Percentiles rank a stretch among this genome's conserved stretches.
These are phyloP conservation scores for Pleurotus pulmonarius DNA, from an alignment of 768 basidiomycete species.

Conservation along the genomic window DNA sequence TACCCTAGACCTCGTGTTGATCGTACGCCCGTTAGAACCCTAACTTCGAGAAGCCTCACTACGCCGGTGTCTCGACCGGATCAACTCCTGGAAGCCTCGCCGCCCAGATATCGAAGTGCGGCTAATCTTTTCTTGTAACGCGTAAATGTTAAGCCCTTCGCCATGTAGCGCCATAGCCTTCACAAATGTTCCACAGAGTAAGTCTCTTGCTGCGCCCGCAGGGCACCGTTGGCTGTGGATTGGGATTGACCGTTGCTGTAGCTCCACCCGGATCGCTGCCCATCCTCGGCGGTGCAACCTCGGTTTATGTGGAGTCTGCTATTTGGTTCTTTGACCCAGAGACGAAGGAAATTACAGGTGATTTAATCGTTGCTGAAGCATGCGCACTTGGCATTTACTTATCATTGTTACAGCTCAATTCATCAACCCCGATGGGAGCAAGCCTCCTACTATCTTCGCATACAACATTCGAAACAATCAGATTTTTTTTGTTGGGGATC, in stretches of 20 bases:
- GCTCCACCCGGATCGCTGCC: constrained; percentile 28
- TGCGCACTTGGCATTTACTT: constrained; percentile 1
- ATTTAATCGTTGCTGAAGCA: constrained; percentile 2
- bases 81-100: constrained; percentile 4
- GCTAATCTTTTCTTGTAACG: not conserved
- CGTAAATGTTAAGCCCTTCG: not conserved
- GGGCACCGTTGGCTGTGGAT: not conserved
- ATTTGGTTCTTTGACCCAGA: constrained; percentile 40
- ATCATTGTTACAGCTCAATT: constrained; percentile 33
- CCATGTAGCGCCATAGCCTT: constrained; percentile 1
- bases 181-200: constrained; percentile 2
- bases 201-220: not conserved
- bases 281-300: constrained; percentile 4
- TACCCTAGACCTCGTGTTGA: not conserved
- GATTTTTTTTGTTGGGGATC: constrained; percentile 41
- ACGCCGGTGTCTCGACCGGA: constrained; percentile 1
- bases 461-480: constrained; percentile 35
- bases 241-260: constrained; percentile 9
- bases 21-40: constrained; percentile 27
- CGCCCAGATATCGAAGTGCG: not conserved
- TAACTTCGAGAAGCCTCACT: constrained; percentile 24
- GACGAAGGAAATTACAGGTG: constrained; percentile 38
- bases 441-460: constrained; percentile 33
- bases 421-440: constrained; percentile 40
- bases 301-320: constrained; percentile 30